Evolutionary conservation across 148 eudicot species (phyloP), one percentile per base, ranked within the genome.

Genomic region (Fagopyrum esculentum): DNA sequence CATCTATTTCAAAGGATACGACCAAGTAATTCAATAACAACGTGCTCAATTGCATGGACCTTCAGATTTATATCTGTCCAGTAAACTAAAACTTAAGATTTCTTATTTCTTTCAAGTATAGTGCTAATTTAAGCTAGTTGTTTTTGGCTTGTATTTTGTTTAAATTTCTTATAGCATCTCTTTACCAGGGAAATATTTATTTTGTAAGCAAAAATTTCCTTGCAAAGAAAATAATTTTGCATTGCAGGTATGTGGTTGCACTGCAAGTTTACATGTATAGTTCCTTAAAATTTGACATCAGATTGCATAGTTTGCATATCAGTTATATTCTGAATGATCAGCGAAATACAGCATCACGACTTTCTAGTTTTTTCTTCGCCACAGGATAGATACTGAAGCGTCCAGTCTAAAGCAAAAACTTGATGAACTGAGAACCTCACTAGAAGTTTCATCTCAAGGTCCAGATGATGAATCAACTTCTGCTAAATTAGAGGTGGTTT

Each of bases 311-410:
- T 40, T 66, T 66, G 19, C 22, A 22, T 13, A 30, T 66, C 71
- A 66, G 6, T 66, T 57, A 13, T 66, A 45, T 43, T 43, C 13
- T 17, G 45, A 61, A 59, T 35, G 50, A 57, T 60, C 16, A 11
- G 46, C 29, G 74, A 45, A 29, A 17, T 73, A 35, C 46, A 30
- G 26, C 12, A 35, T 30, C 45, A 2, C 47, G 75, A 63, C 68
- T 63, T 73, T 52, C 46, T 45, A 69, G 72, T 40, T 73, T 73
- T 48, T 82, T 76, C 74, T 51, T 85, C 73, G 74, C 66, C 78
- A 79, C 92, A 95, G 99, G 83, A 87, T 91, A 83, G 96, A 95
- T 83, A 87, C 79, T 72, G 90, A 91, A 88, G 86, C 87, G 71
- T 85, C 87, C 71, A 80, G 54, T 78, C 85, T 91, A 30, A 85